Evolutionary conservation across 176 grass and related monocot species (phyloP), one percentile per base, ranked within the genome.

Genomic region (Oryza punctata): DNA sequence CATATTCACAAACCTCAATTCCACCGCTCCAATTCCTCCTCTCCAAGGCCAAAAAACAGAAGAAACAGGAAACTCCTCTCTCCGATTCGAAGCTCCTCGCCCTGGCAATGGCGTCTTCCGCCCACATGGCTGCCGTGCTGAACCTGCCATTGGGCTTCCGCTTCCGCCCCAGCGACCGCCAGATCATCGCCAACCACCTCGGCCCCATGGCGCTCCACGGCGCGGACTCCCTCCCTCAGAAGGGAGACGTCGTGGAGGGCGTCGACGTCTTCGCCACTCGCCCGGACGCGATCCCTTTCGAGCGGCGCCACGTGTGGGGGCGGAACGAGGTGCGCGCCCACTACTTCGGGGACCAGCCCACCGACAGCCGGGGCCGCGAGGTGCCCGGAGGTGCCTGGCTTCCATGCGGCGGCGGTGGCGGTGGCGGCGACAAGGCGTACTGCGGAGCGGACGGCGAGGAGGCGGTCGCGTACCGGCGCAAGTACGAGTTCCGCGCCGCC

Each of bases 261-360:
- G 35, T 37, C 5, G 35, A 37, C 5, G 35, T 37, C 35, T 37
- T 37, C 35, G 35, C 35, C 35, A 37, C 35, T 4, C 35, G 5
- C 65, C 78, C 78, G 3, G 78, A 52, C 27, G 12, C 11, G 41
- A 64, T 80, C 28, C 65, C 64, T 28, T 80, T 69, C 64, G 14
- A 18, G 35, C 0, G 6, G 27, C 6, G 12, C 28, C 25, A 80
- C 64, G 24, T 19, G 19, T 21, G 15, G 41, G 28, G 12, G 26
- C 1, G 23, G 43, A 28, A n/a, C 10, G 18, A 52, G 65, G 65
- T 54, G 27, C 24, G 65, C 27, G 43, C 41, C 43, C 35, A 80
- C 78, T 80, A 69, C 78, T 80, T 69, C 78, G 75, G 32, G 7
- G 35, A 13, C n/a, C 41, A 12, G 1, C 63, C 63, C 77, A 40